phyloP scores from a whole-genome alignment of 2,329 filamentous ascomycete genomes.

The Neonectria magnoliae region DNA sequence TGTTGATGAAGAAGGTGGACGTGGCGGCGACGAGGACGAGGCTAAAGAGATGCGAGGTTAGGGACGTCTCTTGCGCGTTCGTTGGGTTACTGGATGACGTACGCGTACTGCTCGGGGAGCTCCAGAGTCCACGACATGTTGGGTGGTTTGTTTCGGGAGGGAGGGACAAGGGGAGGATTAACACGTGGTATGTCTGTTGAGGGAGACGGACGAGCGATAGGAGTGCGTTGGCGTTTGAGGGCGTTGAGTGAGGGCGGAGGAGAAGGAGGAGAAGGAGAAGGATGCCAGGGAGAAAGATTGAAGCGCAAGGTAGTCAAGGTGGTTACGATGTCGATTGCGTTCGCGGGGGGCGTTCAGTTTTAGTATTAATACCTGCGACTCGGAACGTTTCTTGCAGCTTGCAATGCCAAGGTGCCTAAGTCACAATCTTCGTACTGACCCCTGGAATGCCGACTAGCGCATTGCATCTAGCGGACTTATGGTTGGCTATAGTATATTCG shows the following conservation, averaged over 20 bases:
- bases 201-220: neutral
- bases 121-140: slow-evolving; percentile 57
- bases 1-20: slow-evolving; percentile 67
- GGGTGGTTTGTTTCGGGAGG: slow-evolving; percentile 16
- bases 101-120: slow-evolving; percentile 63
- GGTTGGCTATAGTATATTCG: neutral
- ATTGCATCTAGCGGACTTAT: neutral
- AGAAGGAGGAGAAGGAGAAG: neutral
- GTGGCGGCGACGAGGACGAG: slow-evolving; percentile 69
- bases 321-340: neutral
- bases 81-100: slow-evolving; percentile 38
- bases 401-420: too few relatives aligned
- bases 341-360: neutral
- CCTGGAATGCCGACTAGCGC: neutral
- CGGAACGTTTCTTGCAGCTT: neutral
- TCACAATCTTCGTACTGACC: neutral
- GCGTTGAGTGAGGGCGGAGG: neutral
- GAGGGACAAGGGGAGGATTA: neutral
- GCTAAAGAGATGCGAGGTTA: slow-evolving; percentile 51
- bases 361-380: slow-evolving; percentile 1
- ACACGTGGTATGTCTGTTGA: slow-evolving; percentile 11
- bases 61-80: neutral
- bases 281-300: too few relatives aligned
- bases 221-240: neutral
- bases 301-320: neutral